These are phyloP conservation scores for Podila epigama DNA, from an alignment of 192 early-diverging fungal genomes.

Conservation along the genomic window DNA sequence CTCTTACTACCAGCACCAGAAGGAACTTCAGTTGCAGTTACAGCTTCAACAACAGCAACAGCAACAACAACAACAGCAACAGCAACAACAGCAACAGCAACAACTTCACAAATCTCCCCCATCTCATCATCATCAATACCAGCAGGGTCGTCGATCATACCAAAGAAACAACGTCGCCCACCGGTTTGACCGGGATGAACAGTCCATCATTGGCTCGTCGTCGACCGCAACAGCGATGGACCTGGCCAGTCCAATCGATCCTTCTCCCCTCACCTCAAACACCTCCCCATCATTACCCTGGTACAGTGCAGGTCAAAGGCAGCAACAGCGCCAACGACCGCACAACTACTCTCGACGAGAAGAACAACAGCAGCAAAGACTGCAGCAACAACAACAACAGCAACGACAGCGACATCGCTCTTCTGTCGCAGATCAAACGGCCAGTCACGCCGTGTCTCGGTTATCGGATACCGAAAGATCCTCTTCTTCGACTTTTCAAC, in stretches of 20 bases:
- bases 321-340: background rate
- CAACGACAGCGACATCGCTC: background rate
- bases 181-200: background rate
- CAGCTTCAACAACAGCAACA: background rate
- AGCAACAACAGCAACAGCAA: constrained; percentile 15
- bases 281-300: too few relatives aligned
- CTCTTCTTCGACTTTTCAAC: constrained; percentile 9
- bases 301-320: background rate
- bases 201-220: background rate
- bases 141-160: constrained; percentile 19
- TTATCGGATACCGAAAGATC: constrained; percentile 39
- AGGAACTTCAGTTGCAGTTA: background rate
- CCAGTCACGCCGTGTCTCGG: constrained; percentile 11
- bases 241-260: background rate
- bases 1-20: background rate
- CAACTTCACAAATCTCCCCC: background rate
- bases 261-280: background rate
- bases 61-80: constrained; percentile 19
- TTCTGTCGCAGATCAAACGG: background rate
- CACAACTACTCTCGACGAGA: too few relatives aligned
- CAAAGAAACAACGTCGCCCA: background rate
- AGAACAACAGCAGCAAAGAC: constrained; percentile 3
- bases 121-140: constrained; percentile 3
- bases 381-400: constrained; percentile 1
- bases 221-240: constrained; percentile 2